These are phyloP conservation scores for Trichoderma cornu-damae DNA, from an alignment of 2,329 filamentous ascomycete species.

Conservation along the genomic window DNA sequence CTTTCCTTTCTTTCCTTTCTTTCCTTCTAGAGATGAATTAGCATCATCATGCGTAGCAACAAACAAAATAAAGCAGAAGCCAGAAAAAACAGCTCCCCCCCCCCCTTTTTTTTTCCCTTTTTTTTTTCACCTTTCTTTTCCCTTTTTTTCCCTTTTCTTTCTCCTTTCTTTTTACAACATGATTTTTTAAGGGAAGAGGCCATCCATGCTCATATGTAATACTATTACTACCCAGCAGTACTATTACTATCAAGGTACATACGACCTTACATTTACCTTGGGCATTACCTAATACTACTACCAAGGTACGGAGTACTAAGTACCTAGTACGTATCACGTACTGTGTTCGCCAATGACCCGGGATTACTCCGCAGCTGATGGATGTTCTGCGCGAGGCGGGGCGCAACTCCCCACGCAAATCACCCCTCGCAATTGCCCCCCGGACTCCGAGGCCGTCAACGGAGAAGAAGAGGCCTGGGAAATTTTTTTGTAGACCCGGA, in stretches of 20 bases:
- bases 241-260: too few relatives aligned
- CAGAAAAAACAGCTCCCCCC: too few relatives aligned
- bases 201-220: too few relatives aligned
- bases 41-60: neutral
- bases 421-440: conserved; percentile 20
- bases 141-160: too few relatives aligned
- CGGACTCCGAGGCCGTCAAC: conserved; percentile 37
- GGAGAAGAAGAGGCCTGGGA: conserved; percentile 32
- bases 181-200: too few relatives aligned
- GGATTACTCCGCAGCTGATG: conserved; percentile 7
- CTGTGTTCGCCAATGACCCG: neutral
- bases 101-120: neutral
- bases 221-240: too few relatives aligned
- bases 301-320: too few relatives aligned
- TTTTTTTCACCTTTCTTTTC: neutral
- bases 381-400: neutral
- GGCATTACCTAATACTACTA: neutral
- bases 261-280: too few relatives aligned
- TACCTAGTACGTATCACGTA: too few relatives aligned
- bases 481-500: conserved; percentile 33
- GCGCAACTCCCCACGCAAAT: neutral
- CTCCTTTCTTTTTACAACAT: too few relatives aligned
- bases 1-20: neutral
- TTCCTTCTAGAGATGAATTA: neutral
- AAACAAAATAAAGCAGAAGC: neutral